A percentile compares a stretch with the other conserved stretches of the same genome.
phyloP scores from a whole-genome alignment of 2,329 filamentous ascomycete genomes.

The Calonectria multiphialidica region DNA sequence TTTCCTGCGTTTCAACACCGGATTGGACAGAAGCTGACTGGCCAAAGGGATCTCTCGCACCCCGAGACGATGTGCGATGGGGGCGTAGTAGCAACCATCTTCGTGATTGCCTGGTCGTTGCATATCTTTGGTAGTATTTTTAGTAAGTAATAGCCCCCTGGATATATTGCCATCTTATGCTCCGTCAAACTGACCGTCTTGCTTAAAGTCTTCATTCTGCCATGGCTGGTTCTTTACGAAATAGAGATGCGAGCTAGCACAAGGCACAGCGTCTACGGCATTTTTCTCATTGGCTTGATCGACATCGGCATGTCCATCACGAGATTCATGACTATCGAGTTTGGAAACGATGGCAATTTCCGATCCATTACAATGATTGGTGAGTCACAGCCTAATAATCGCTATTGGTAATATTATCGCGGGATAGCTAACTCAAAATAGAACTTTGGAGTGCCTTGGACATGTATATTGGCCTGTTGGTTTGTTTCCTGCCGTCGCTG shows the following conservation, averaged over 20 bases:
- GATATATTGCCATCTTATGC: rapidly evolving
- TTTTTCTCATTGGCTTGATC: background rate
- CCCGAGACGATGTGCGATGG: background rate
- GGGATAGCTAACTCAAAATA: background rate
- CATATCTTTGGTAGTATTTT: background rate
- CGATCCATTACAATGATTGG: background rate
- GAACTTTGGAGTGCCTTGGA: background rate
- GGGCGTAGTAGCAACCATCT: background rate
- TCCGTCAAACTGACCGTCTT: background rate
- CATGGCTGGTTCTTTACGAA: background rate
- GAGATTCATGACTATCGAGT: background rate
- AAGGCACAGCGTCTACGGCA: background rate
- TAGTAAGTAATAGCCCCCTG: background rate
- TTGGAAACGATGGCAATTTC: background rate
- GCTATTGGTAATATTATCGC: background rate
- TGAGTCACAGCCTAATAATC: background rate
- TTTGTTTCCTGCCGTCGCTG: background rate
- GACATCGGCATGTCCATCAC: background rate
- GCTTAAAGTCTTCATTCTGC: background rate
- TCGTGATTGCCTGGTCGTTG: background rate
- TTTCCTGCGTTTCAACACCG: no score
- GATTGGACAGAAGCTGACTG: background rate
- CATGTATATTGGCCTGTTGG: background rate
- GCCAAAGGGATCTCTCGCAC: background rate
- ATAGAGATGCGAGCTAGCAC: background rate